These are phyloP conservation scores for Lyophyllum shimeji DNA, from an alignment of 768 basidiomycete species.

Conservation along the genomic window DNA sequence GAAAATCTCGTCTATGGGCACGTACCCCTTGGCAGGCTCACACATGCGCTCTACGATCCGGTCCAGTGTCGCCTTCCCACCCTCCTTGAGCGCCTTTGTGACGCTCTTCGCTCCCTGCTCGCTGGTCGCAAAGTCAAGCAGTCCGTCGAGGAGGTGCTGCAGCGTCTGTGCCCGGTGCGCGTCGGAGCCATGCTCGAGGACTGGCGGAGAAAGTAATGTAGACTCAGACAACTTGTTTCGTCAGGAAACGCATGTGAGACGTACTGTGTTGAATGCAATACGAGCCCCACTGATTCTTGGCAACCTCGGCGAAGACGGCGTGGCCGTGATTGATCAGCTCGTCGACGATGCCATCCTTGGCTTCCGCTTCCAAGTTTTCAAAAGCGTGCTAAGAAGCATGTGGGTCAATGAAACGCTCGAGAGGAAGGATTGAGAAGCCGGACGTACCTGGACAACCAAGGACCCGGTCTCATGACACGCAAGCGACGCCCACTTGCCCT, in stretches of 20 bases:
- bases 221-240: too few species aligned
- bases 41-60: conserved; percentile 80
- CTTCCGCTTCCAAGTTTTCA: conserved; percentile 80
- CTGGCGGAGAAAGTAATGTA: too few species aligned
- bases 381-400: conserved; percentile 63
- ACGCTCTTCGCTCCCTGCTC: conserved; percentile 89
- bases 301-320: conserved; percentile 67
- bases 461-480: conserved; percentile 92
- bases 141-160: conserved; percentile 73
- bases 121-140: conserved; percentile 77
- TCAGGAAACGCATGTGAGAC: too few species aligned
- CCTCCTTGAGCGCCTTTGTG: conserved; percentile 84
- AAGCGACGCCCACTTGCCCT: conserved; percentile 86
- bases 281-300: conserved; percentile 88
- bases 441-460: conserved; percentile 77
- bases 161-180: conserved; percentile 74
- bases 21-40: conserved; percentile 79
- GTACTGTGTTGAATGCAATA: conserved; percentile 85
- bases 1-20: conserved; percentile 3
- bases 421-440: background rate
- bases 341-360: conserved; percentile 83
- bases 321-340: conserved; percentile 77
- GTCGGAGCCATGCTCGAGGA: conserved; percentile 81
- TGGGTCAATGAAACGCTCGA: background rate
- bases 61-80: conserved; percentile 73